phyloP scores from a whole-genome alignment of 2,329 filamentous ascomycete species.

The Penicillium glabrum region DNA sequence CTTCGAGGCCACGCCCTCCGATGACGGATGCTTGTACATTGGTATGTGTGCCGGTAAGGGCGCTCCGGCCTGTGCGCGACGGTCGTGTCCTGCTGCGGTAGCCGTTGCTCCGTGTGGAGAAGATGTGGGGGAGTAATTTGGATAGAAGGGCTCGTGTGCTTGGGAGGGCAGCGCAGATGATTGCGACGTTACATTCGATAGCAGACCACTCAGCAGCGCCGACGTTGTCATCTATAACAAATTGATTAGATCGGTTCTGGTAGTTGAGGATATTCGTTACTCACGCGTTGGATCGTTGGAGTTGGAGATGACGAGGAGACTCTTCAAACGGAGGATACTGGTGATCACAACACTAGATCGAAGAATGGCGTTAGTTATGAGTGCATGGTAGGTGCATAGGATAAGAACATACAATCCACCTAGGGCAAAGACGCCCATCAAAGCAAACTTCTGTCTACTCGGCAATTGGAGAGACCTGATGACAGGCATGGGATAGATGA shows the following conservation, averaged over 20 bases:
- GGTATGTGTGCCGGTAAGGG: constrained; percentile 14
- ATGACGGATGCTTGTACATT: constrained; percentile 24
- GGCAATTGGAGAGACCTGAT: constrained; percentile 43
- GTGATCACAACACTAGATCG: constrained; percentile 39
- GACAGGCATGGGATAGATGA: constrained; percentile 43
- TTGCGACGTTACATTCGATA: constrained; percentile 43
- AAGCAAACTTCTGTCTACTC: constrained; percentile 37
- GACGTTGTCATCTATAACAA: constrained; percentile 28
- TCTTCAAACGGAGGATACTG: constrained; percentile 36
- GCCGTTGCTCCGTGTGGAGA: constrained; percentile 27
- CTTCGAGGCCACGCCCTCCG: constrained; percentile 8
- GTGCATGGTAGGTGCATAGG: neutral
- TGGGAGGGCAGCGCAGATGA: constrained; percentile 43
- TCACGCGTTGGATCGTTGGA: constrained; percentile 31
- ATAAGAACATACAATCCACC: constrained; percentile 41
- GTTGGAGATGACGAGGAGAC: constrained; percentile 29
- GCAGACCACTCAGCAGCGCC: constrained; percentile 46
- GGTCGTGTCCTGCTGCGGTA: constrained; percentile 21
- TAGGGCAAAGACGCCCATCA: constrained; percentile 44
- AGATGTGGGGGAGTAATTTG: constrained; percentile 26
- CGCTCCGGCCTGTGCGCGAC: constrained; percentile 15
- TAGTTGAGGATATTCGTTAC: neutral
- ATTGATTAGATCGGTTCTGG: neutral
- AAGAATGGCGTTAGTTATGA: constrained; percentile 11
- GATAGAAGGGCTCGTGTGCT: constrained; percentile 29